Evolutionary conservation across 495 filamentous ascomycete species (phyloP).

Genomic region (Neurospora hispaniola): DNA sequence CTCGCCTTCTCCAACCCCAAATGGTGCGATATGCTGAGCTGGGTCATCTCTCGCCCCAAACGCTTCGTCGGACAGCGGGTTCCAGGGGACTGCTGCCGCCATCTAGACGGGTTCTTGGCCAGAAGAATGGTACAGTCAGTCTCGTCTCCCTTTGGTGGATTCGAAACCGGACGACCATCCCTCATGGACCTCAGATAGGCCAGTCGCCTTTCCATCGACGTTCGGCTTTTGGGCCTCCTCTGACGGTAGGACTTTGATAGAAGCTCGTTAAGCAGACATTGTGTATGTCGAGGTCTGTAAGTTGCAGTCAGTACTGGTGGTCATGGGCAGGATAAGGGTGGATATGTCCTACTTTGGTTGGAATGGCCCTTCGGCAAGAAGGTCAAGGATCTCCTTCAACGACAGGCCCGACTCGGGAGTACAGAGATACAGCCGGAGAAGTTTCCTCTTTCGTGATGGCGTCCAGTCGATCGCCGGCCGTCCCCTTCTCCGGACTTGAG

Average conservation of each 20-base stretch:
- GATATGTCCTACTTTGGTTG: slow-evolving; percentile 7
- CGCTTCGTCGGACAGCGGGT: not conserved
- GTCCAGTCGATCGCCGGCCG: slow-evolving; percentile 12
- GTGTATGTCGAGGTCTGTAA: slow-evolving; percentile 7
- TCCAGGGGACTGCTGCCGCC: not conserved
- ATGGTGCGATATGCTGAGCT: not conserved
- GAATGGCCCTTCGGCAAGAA: slow-evolving; percentile 8
- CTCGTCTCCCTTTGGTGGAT: not conserved
- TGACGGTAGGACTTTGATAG: slow-evolving; percentile 13
- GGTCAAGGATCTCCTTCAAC: slow-evolving; percentile 9
- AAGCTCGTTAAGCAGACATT: slow-evolving; percentile 12
- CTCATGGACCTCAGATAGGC: not conserved
- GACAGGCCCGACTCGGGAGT: slow-evolving; percentile 11
- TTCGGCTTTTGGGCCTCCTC: slow-evolving; percentile 9
- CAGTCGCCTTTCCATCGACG: slow-evolving; percentile 1
- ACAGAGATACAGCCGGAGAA: slow-evolving; percentile 11
- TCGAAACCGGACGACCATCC: not conserved
- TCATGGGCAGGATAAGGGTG: not conserved
- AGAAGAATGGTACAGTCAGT: slow-evolving; percentile 6
- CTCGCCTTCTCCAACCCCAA: not conserved
- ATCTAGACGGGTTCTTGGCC: not conserved
- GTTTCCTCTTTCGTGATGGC: slow-evolving; percentile 3
- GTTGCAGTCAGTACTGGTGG: not conserved
- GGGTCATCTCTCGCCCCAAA: not conserved
- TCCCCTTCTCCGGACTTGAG: slow-evolving; percentile 4